A percentile compares a stretch with the other conserved stretches of the same genome.
phyloP scores from a whole-genome alignment of 352 stramenopile species.

The Globisporangium recalcitrans region DNA sequence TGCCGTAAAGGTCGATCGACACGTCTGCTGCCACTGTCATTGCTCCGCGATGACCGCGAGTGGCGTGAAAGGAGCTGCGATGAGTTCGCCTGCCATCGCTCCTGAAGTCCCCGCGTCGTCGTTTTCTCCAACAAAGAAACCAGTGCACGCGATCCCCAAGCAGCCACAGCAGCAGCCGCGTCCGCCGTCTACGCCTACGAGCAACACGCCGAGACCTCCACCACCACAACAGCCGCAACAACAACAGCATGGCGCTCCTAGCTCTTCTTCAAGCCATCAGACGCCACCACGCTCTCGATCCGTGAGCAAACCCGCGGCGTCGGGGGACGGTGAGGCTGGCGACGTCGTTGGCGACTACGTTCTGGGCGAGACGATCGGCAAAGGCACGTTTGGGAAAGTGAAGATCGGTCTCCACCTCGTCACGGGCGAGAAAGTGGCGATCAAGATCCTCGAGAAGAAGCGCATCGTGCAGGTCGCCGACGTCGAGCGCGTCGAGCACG shows the following conservation, averaged over 20 bases:
- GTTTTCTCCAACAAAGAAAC: slow-evolving; percentile 10
- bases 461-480: slow-evolving; percentile 86
- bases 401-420: slow-evolving; percentile 81
- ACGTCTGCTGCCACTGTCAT: not conserved
- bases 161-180: not conserved
- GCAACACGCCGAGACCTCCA: not conserved
- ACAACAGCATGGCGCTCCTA: not conserved
- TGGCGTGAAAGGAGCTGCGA: not conserved
- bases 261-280: not conserved
- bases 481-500: slow-evolving; percentile 84
- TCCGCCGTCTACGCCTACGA: not conserved
- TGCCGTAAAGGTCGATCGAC: not conserved
- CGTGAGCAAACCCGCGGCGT: not conserved
- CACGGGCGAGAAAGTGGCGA: slow-evolving; percentile 89
- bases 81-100: slow-evolving; percentile 7
- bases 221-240: slow-evolving; percentile 2
- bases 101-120: not conserved
- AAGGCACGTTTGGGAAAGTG: slow-evolving; percentile 93
- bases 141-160: slow-evolving; percentile 3
- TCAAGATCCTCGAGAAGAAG: slow-evolving; percentile 93
- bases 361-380: slow-evolving; percentile 88
- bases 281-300: not conserved
- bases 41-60: slow-evolving; percentile 6
- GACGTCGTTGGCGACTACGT: slow-evolving; percentile 85
- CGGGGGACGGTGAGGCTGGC: slow-evolving; percentile 18